Percentiles rank a stretch among this genome's conserved stretches.
phyloP scores from a whole-genome alignment of 106 monocot genomes.

The Apostasia ramifera region DNA sequence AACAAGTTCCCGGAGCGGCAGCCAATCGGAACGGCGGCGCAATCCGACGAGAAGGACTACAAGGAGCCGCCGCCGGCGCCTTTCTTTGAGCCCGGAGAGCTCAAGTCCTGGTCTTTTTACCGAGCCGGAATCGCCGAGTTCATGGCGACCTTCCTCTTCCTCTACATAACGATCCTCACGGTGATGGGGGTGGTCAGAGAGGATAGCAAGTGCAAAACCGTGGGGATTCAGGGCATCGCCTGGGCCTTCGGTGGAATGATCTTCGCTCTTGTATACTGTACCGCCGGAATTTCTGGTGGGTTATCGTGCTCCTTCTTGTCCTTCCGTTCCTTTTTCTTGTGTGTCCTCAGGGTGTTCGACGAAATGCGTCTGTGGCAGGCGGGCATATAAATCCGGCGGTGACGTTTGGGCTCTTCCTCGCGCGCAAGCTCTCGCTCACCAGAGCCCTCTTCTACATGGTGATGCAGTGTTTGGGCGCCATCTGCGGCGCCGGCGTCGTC shows the following conservation, averaged over 20 bases:
- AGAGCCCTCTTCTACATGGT: conserved; percentile 48
- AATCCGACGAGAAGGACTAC: conserved; percentile 11
- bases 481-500: conserved; percentile 18
- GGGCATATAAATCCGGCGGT: conserved; percentile 4
- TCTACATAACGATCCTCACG: conserved; percentile 47
- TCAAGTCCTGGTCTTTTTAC: conserved; percentile 28
- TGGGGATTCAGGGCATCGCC: conserved; percentile 41
- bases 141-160: conserved; percentile 52
- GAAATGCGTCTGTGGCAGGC: conserved; percentile 9
- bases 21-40: conserved; percentile 11
- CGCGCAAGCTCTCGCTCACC: conserved; percentile 35
- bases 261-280: conserved; percentile 56
- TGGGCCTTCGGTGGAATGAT: conserved; percentile 60
- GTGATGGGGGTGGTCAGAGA: conserved; percentile 33
- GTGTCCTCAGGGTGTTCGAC: neutral
- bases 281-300: conserved; percentile 47
- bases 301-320: too few species aligned
- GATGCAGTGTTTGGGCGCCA: conserved; percentile 26
- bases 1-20: conserved; percentile 18
- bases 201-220: conserved; percentile 23
- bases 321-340: neutral
- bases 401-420: conserved; percentile 41
- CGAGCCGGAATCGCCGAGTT: conserved; percentile 49
- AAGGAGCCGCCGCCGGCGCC: conserved; percentile 15
- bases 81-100: conserved; percentile 14